Percentiles rank a stretch among this genome's conserved stretches.
phyloP scores from a whole-genome alignment of 2,329 filamentous ascomycete genomes.

The Alternaria infectoria region DNA sequence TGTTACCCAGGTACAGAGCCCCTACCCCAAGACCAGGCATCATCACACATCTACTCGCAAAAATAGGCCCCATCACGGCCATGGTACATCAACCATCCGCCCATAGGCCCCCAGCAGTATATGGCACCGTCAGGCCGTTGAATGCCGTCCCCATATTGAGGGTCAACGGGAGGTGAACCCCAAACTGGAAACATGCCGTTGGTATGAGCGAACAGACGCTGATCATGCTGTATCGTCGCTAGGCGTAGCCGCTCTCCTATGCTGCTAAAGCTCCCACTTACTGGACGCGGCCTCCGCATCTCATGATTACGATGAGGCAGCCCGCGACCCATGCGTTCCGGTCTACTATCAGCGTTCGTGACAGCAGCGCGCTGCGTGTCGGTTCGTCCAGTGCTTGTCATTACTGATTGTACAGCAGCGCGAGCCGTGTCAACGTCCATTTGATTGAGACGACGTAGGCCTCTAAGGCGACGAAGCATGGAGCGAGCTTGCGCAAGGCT shows the following conservation, averaged over 20 bases:
- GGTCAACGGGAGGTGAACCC: background rate
- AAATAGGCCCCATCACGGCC: background rate
- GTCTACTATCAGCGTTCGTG: background rate
- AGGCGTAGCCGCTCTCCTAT: background rate
- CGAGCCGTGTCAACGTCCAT: background rate
- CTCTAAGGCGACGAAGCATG: background rate
- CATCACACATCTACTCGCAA: background rate
- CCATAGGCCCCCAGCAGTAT: background rate
- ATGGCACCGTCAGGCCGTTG: background rate
- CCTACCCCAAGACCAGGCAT: too few species aligned
- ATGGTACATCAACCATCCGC: background rate
- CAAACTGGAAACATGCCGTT: background rate
- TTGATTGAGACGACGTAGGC: background rate
- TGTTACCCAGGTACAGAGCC: background rate
- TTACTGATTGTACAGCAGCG: background rate
- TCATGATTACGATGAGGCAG: rapidly evolving
- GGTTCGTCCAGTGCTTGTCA: background rate
- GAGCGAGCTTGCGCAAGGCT: background rate
- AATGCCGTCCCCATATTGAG: background rate
- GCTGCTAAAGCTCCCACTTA: background rate
- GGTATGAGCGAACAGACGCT: background rate
- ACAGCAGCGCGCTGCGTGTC: background rate
- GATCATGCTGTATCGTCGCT: background rate
- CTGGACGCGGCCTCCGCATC: background rate
- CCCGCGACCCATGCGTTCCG: background rate